A percentile compares a stretch with the other conserved stretches of the same genome.
These are phyloP conservation scores for Cercospora canescens DNA, from an alignment of 2,329 filamentous ascomycete genomes.

Conservation along the genomic window DNA sequence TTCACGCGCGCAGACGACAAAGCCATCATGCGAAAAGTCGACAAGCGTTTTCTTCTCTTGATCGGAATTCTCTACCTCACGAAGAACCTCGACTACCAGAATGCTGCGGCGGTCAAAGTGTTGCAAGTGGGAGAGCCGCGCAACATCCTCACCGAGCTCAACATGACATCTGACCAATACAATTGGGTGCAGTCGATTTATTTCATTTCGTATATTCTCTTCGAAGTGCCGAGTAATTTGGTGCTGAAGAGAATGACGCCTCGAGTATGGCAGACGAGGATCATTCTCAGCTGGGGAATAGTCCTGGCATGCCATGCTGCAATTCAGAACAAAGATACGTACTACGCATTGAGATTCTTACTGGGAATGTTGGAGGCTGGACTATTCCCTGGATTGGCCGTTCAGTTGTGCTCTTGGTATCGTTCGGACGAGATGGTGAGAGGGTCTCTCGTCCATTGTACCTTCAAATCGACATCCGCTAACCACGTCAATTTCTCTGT, in stretches of 20 bases:
- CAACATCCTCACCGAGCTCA: slow-evolving; percentile 42
- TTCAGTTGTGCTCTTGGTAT: slow-evolving; percentile 35
- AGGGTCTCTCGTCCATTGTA: too few species aligned
- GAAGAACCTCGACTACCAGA: slow-evolving; percentile 46
- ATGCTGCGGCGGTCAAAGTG: slow-evolving; percentile 45
- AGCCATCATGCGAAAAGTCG: slow-evolving; percentile 44
- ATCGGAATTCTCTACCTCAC: slow-evolving; percentile 47
- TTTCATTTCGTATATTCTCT: slow-evolving; percentile 39
- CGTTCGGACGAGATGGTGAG: too few species aligned
- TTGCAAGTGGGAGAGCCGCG: slow-evolving; percentile 42
- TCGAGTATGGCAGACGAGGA: slow-evolving; percentile 26
- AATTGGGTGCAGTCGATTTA: slow-evolving; percentile 40
- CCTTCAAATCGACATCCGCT: too few species aligned
- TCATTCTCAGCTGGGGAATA: slow-evolving; percentile 51
- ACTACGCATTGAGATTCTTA: slow-evolving; percentile 27
- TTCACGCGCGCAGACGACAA: slow-evolving; percentile 43
- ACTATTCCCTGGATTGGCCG: slow-evolving; percentile 32
- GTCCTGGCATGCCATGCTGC: slow-evolving; percentile 31
- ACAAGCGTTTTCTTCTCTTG: slow-evolving; percentile 40
- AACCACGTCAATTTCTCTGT: too few species aligned
- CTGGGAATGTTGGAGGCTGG: slow-evolving; percentile 32
- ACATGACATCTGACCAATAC: slow-evolving; percentile 45
- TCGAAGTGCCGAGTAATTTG: slow-evolving; percentile 41
- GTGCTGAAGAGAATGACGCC: slow-evolving; percentile 44
- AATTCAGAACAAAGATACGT: slow-evolving; percentile 25